phyloP scores from a whole-genome alignment of 208 protist species.

The Trichomonas gallinae region DNA sequence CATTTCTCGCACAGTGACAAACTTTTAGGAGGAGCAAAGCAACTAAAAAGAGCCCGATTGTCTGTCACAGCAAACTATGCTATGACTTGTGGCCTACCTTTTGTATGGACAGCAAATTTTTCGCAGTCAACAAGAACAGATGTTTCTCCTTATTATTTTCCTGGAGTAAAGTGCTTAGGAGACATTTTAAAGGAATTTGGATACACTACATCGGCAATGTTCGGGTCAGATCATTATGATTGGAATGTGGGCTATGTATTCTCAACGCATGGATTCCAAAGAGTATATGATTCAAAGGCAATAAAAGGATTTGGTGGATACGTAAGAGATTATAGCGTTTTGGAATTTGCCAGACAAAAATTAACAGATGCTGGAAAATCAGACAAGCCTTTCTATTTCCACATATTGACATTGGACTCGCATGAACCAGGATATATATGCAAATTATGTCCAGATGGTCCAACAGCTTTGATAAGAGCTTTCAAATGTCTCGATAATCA shows the following conservation, averaged over 20 bases:
- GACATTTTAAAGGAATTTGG: not conserved
- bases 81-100: too few relatives aligned
- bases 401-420: not conserved
- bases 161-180: not conserved
- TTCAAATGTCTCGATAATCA: not conserved
- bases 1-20: not conserved
- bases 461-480: not conserved
- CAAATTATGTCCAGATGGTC: not conserved
- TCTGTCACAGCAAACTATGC: too few relatives aligned
- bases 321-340: not conserved
- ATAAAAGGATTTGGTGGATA: not conserved
- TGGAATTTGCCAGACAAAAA: not conserved
- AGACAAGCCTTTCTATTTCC: not conserved
- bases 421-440: not conserved
- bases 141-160: too few relatives aligned
- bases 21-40: not conserved
- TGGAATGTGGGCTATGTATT: not conserved
- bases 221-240: not conserved
- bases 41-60: not conserved
- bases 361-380: too few relatives aligned
- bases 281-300: not conserved
- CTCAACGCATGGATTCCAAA: not conserved
- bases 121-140: too few relatives aligned
- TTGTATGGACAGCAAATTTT: too few relatives aligned
- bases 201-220: not conserved